Evolutionary conservation across 2,329 filamentous ascomycete species (phyloP).

Genomic region (Albifimbria verrucaria): DNA sequence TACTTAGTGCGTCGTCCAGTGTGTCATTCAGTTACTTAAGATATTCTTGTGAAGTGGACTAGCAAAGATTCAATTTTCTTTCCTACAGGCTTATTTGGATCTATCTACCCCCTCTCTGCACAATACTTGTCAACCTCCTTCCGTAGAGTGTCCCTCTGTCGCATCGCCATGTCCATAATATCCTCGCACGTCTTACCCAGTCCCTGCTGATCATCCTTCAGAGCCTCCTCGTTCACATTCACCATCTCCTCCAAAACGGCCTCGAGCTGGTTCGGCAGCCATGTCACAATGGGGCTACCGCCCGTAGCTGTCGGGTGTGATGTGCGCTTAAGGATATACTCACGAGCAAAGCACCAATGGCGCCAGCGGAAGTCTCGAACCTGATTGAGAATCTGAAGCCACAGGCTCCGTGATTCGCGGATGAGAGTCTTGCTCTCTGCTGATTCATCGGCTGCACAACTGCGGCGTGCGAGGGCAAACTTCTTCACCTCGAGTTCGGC

Average conservation of each 20-base stretch:
- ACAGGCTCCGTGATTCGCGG: constrained; percentile 54
- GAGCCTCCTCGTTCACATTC: constrained; percentile 44
- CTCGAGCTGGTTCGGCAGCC: constrained; percentile 77
- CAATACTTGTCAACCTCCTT: constrained; percentile 79
- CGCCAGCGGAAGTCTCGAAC: constrained; percentile 80
- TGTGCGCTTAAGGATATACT: constrained; percentile 80
- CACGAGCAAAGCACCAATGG: constrained; percentile 81
- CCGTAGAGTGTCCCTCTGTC: constrained; percentile 61
- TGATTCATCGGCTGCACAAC: constrained; percentile 20
- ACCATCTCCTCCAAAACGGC: constrained; percentile 72
- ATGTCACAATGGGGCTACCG: constrained; percentile 78
- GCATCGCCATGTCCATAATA: constrained; percentile 64
- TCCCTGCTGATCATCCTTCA: constrained; percentile 31
- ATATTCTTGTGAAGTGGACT: no score
- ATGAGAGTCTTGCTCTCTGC: constrained; percentile 35
- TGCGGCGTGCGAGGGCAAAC: constrained; percentile 46
- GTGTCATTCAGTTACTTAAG: no score
- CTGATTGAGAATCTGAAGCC: constrained; percentile 66
- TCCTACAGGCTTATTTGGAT: neutral
- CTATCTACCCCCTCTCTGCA: constrained; percentile 50
- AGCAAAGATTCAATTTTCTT: neutral
- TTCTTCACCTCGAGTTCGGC: constrained; percentile 50
- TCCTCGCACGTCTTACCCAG: constrained; percentile 47
- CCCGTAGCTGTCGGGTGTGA: constrained; percentile 75
- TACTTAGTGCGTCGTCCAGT: no score